These are phyloP conservation scores for Penicillium canescens DNA, from an alignment of 495 filamentous ascomycete species.

Conservation along the genomic window DNA sequence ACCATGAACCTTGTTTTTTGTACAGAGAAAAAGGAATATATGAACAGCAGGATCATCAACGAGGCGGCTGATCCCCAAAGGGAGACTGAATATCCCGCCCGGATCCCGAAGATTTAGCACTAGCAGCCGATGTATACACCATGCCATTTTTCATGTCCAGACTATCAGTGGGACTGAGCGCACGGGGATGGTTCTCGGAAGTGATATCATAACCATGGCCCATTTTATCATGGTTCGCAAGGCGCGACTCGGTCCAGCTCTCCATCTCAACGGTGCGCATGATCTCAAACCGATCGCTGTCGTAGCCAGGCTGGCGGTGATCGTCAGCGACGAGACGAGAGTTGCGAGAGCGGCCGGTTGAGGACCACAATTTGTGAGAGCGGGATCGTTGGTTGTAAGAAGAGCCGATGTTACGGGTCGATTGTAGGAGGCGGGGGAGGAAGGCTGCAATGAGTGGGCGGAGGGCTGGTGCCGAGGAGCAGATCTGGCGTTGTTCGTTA, in stretches of 20 bases:
- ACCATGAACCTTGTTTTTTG: no score
- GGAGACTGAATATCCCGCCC: neutral
- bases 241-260: conserved; percentile 27
- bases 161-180: conserved; percentile 12
- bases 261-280: conserved; percentile 39
- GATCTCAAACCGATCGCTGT: conserved; percentile 25
- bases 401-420: conserved; percentile 21
- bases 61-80: neutral
- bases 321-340: conserved; percentile 4
- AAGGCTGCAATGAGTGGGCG: conserved; percentile 52
- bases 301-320: conserved; percentile 10
- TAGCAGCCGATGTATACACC: conserved; percentile 21
- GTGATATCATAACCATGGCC: conserved; percentile 13
- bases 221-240: conserved; percentile 13
- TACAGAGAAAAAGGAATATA: neutral
- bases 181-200: conserved; percentile 13
- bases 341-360: conserved; percentile 21
- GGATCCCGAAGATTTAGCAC: conserved; percentile 17
- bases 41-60: neutral
- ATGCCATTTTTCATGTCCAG: conserved; percentile 22
- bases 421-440: conserved; percentile 40
- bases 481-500: conserved; percentile 38
- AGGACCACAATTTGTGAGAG: conserved; percentile 27
- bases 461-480: conserved; percentile 55
- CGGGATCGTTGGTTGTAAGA: conserved; percentile 21